Conservation (phyloP, 139 green algal genomes). For the Eudorina sp. region DNA sequence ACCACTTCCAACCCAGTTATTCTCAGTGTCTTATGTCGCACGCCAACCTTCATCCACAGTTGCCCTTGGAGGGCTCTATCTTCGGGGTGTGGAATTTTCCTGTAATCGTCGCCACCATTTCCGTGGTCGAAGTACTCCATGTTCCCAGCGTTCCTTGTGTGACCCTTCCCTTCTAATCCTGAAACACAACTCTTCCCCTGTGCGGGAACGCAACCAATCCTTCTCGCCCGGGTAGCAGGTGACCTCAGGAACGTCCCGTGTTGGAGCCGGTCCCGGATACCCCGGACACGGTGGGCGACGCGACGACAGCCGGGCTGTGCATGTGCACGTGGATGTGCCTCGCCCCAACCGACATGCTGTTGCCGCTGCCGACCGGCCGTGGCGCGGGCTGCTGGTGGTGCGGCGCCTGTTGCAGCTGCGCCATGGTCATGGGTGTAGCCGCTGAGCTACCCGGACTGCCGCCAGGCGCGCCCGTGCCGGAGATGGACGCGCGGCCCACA, state of each 20-base stretch:
- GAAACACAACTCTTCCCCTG: no score
- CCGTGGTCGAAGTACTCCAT: no score
- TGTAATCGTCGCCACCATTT: no score
- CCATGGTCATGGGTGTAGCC: not conserved
- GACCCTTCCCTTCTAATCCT: no score
- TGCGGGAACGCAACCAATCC: no score
- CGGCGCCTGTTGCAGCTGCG: not conserved
- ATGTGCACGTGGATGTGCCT: conserved; percentile 40
- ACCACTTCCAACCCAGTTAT: no score
- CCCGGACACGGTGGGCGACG: not conserved
- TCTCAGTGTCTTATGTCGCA: no score
- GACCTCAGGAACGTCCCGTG: not conserved
- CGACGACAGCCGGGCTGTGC: not conserved
- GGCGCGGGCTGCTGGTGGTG: not conserved
- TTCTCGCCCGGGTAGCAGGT: no score
- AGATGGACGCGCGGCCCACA: not conserved
- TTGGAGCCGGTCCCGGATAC: conserved; percentile 3
- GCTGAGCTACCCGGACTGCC: not conserved
- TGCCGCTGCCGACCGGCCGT: not conserved
- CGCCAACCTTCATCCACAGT: no score
- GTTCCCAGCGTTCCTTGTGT: no score
- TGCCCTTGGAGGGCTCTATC: no score
- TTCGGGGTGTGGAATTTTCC: no score
- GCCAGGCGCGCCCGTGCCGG: not conserved
- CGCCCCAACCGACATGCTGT: not conserved